Evolutionary conservation across 1,139 yeast species (phyloP).

Genomic region (Meyerozyma carpophila): DNA sequence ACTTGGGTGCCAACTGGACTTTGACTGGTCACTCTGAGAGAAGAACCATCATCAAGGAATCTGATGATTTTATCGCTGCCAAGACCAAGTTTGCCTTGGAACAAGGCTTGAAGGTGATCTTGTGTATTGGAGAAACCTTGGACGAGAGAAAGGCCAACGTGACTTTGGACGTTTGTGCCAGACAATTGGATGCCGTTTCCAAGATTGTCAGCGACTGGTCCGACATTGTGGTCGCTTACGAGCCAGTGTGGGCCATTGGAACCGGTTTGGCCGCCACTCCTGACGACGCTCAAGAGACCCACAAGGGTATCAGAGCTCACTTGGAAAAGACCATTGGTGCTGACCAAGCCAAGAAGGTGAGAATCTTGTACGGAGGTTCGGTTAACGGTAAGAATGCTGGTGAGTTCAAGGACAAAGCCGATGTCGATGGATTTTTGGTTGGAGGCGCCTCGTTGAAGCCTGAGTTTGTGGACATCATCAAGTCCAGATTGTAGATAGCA

Average conservation of each 20-base stretch:
- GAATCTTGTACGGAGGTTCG: conserved; percentile 98
- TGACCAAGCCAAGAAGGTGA: conserved; percentile 67
- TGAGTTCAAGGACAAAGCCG: conserved; percentile 86
- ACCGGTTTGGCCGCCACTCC: conserved; percentile 99
- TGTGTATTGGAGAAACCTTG: conserved; percentile 95
- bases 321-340: conserved; percentile 72
- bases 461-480: conserved; percentile 92
- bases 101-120: conserved; percentile 80
- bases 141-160: conserved; percentile 89
- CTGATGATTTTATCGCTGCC: conserved; percentile 87
- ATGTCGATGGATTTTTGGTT: conserved; percentile 97
- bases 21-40: conserved; percentile 98
- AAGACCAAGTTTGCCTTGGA: conserved; percentile 94
- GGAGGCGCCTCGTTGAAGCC: conserved; percentile 99
- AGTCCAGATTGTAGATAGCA: conserved; percentile 65
- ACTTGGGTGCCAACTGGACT: conserved; percentile 91
- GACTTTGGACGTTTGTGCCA: conserved; percentile 81
- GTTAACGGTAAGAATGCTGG: conserved; percentile 93
- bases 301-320: conserved; percentile 81
- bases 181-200: conserved; percentile 87
- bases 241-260: conserved; percentile 99
- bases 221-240: conserved; percentile 92
- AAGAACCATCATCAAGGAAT: conserved; percentile 87
- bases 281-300: conserved; percentile 94
- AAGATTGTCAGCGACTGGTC: conserved; percentile 86